Evolutionary conservation across 140 eudicot genomes (phyloP).

Genomic region (Anethum foeniculum): DNA sequence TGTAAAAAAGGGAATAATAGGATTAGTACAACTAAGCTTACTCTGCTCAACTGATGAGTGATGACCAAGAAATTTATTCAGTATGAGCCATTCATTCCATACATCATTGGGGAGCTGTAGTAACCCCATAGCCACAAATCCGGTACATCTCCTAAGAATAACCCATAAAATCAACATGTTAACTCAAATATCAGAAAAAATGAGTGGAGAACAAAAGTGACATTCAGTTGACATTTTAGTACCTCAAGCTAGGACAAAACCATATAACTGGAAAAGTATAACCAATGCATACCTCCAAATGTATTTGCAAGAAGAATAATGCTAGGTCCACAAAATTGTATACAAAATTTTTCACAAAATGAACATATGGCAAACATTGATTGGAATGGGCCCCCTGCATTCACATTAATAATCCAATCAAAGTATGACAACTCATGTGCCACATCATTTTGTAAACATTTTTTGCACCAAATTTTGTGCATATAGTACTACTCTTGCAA

Average conservation of each 20-base stretch:
- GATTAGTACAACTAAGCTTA: conserved; percentile 17
- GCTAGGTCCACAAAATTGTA: no score
- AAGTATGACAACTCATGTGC: no score
- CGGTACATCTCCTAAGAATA: conserved; percentile 28
- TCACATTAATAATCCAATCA: no score
- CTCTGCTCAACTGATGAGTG: conserved; percentile 55
- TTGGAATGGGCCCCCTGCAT: no score
- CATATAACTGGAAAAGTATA: conserved; percentile 46
- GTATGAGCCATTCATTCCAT: conserved; percentile 61
- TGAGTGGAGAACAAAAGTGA: background rate
- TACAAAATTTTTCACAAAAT: no score
- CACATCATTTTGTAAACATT: no score
- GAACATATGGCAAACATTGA: no score
- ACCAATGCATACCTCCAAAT: conserved; percentile 57
- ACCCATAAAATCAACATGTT: background rate
- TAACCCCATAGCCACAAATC: conserved; percentile 90
- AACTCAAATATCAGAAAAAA: conserved; percentile 5
- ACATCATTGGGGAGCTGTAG: conserved; percentile 80
- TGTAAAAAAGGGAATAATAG: background rate
- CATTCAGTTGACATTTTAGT: conserved; percentile 4
- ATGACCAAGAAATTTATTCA: conserved; percentile 61
- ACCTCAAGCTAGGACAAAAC: conserved; percentile 65
- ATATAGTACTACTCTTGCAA: no score
- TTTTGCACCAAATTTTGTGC: no score
- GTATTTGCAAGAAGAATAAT: conserved; percentile 58